Conservation (phyloP, 2,329 filamentous ascomycete species). For the Aspergillus felis region DNA sequence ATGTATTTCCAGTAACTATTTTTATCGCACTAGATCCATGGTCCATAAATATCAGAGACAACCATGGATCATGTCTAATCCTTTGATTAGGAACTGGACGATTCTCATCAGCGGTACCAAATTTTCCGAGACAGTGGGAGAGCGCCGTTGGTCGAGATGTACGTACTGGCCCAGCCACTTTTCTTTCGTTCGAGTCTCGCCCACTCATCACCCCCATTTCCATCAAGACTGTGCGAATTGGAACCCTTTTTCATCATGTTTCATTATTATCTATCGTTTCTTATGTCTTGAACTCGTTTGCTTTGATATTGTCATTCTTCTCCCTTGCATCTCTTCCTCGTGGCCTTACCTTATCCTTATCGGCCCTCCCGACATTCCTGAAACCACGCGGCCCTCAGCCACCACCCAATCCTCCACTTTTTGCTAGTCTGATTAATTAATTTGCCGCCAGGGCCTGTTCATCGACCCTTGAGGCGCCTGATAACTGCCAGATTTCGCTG, state of each 20-base stretch:
- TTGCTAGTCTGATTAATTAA: background rate
- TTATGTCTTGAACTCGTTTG: background rate
- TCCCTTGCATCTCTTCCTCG: constrained; percentile 1
- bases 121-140: background rate
- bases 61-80: background rate
- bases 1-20: background rate
- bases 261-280: background rate
- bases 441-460: background rate
- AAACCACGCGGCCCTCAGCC: constrained; percentile 1
- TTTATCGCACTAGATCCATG: background rate
- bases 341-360: constrained; percentile 1
- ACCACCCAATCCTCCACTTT: background rate
- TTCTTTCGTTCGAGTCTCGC: constrained; percentile 7
- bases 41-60: background rate
- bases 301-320: background rate
- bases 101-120: background rate
- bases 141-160: background rate
- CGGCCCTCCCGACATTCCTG: constrained; percentile 1
- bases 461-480: background rate
- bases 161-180: constrained; percentile 17
- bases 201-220: background rate
- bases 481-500: background rate
- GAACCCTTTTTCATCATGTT: background rate
- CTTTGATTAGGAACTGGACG: background rate
- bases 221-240: background rate